Evolutionary conservation across 2,329 filamentous ascomycete genomes (phyloP).

Genomic region (Aspergillus vadensis): DNA sequence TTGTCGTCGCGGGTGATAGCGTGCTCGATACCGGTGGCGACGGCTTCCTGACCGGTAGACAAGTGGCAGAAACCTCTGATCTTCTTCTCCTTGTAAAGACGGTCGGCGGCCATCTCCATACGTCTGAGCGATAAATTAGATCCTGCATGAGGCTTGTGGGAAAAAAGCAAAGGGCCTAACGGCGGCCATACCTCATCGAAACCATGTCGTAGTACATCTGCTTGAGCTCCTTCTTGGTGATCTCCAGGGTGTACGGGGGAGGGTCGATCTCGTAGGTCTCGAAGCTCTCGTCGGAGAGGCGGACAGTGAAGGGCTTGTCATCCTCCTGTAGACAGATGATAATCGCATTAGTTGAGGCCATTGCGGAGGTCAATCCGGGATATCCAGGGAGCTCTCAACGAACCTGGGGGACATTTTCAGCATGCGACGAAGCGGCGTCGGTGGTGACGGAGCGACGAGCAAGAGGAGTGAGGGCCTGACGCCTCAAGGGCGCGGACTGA

Average conservation of each 20-base stretch:
- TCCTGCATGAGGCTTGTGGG: background rate
- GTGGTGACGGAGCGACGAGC: slow-evolving; percentile 83
- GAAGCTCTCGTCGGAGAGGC: slow-evolving; percentile 96
- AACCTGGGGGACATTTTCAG: slow-evolving; percentile 75
- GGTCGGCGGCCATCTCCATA: slow-evolving; percentile 99
- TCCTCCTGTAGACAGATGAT: slow-evolving; percentile 66
- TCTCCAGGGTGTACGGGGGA: slow-evolving; percentile 85
- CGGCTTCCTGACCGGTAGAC: slow-evolving; percentile 96
- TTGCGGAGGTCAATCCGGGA: background rate
- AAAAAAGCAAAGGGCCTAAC: background rate
- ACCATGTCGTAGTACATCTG: slow-evolving; percentile 99
- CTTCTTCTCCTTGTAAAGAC: slow-evolving; percentile 99
- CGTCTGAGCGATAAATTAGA: slow-evolving; percentile 59
- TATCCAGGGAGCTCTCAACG: slow-evolving; percentile 47
- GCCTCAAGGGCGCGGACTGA: slow-evolving; percentile 59
- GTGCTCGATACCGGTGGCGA: slow-evolving; percentile 95
- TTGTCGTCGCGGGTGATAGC: slow-evolving; percentile 90
- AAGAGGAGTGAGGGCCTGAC: slow-evolving; percentile 48
- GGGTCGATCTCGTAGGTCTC: slow-evolving; percentile 99
- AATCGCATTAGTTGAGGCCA: slow-evolving; percentile 24
- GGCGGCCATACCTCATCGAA: slow-evolving; percentile 71
- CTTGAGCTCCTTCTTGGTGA: slow-evolving; percentile 97
- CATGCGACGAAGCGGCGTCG: slow-evolving; percentile 87
- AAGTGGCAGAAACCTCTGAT: slow-evolving; percentile 99
- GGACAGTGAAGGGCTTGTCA: slow-evolving; percentile 88